Base-by-base conservation (phyloP, 2,329 filamentous ascomycete species). In the Monosporascus sp. region DNA sequence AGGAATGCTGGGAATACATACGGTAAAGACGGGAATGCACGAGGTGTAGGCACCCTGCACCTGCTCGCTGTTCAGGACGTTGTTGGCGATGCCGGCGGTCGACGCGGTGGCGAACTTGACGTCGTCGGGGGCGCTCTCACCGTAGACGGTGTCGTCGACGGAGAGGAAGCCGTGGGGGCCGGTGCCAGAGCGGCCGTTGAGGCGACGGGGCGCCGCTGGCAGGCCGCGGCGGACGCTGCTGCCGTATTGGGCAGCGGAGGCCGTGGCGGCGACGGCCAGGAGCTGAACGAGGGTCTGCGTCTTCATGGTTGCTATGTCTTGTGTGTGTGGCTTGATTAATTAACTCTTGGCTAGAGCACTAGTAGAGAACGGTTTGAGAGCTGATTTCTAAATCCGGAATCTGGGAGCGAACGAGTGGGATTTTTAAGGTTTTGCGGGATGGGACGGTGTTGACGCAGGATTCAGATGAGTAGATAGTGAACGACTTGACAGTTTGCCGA, bases 121-220 rank as follows among this genome's bases (percentile, higher is more conserved):
- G n/a, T 18, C 39, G 2, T 27, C 20, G 18, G 15, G 17, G 6
- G 9, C 17, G 20, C n/a, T 39, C 9, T 35, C 31, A 20, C 1
- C 22, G 7, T 37, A 15, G 24, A 31, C 18, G 9, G 37, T 18
- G 17, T 52, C 50, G 25, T 56, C 54, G n/a, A 48, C 20, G 14
- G 54, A 50, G 35, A 54, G 49, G 37, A 50, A 52, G 11, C 54
- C 49, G 24, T 46, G 38, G 37, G 52, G 44, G 18, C 52, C 52
- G n/a, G 52, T 56, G 17, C 54, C 52, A 6, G 35, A 17, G 37
- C 47, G 52, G 39, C 41, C 37, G 45, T 15, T 37, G 27, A 22
- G 25, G 11, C 48, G 44, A 17, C 22, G 43, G 14, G 43, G 43
- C 41, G 22, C 14, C 7, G 20, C 5, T n/a, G 41, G n/a, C n/a